These are phyloP conservation scores for Chloromonas sp. DNA, from an alignment of 163 green algal genomes.

Conservation along the genomic window DNA sequence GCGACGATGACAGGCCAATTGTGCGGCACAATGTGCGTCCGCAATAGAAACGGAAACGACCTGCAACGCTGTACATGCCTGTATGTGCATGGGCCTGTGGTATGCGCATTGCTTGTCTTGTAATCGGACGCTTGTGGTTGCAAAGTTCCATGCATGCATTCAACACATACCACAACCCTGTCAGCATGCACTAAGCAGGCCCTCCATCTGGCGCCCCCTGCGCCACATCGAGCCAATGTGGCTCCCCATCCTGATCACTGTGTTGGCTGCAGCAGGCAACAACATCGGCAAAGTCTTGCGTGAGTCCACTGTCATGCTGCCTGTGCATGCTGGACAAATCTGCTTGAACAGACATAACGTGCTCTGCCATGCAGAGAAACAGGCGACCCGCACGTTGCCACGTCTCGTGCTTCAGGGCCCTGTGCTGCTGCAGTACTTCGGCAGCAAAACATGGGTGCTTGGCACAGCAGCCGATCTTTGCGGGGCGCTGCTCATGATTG, in stretches of 20 bases:
- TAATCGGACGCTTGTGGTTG: too few relatives aligned
- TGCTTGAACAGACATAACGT: neutral
- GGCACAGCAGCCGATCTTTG: conserved; percentile 49
- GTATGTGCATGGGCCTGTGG: too few relatives aligned
- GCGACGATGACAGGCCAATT: too few relatives aligned
- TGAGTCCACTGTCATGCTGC: neutral
- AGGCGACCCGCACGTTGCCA: conserved; percentile 56
- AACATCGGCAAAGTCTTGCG: conserved; percentile 61
- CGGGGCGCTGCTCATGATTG: conserved; percentile 54
- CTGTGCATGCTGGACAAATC: neutral
- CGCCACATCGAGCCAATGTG: conserved; percentile 26
- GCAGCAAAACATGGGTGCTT: conserved; percentile 38
- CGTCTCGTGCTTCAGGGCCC: conserved; percentile 37
- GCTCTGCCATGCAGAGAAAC: conserved; percentile 52
- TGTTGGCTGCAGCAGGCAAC: conserved; percentile 53
- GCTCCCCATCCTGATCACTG: conserved; percentile 45
- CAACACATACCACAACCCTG: too few relatives aligned
- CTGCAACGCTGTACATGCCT: too few relatives aligned
- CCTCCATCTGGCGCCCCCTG: too few relatives aligned
- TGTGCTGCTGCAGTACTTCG: conserved; percentile 50
- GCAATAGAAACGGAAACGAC: too few relatives aligned
- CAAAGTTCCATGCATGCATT: too few relatives aligned
- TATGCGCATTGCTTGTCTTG: too few relatives aligned
- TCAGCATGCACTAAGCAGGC: too few relatives aligned
- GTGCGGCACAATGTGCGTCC: too few relatives aligned